Evolutionary conservation across 345 rosid species (phyloP), one percentile per base, ranked within the genome.

Genomic region (Pistacia vera): DNA sequence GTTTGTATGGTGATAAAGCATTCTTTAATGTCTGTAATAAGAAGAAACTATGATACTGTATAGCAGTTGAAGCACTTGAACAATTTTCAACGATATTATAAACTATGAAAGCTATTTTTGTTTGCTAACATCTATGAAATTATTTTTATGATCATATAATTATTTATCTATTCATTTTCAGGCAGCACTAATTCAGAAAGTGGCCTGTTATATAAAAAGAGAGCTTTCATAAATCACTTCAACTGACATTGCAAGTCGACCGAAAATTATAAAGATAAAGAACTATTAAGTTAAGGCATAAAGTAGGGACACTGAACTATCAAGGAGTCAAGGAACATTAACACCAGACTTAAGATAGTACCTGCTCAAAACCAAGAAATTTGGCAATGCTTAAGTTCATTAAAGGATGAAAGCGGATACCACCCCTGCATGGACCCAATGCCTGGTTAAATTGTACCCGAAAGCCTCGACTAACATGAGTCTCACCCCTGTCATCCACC

Each of bases 401-500:
- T 44, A 86, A 85, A 60, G 99, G 98, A 84, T 93, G 97, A 83
- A 96, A 92, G 41, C 98, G 97, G 75, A 96, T 85, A 74, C 99
- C 97, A 63, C 99, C 98, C 79, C 99, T 91, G 78, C 95, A 96
- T 22, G 99, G 99, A 72, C 99, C 99, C 69, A 96, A 63, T 35
- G 98, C 94, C 88, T 91, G 98, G 79, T 87, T 96, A 84, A 96
- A 96, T 70, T 96, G 99, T 65, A 96, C 97, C 78, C 99, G 83
- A 78, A 92, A 94, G 36, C 99, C 99, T 49, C 99, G 90, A 83
- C 92, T 94, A 62, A 94, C 97, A 86, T 93, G 97, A 70, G 93
- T 91, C 87, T 94, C 99, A 64, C 99, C 99, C 70, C 94, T 91
- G 76, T 96, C 99, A 92, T 96, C 99, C 74, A 88, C 84, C 99